These are phyloP conservation scores for Agrocybe praecox DNA, from an alignment of 768 basidiomycete species.

Conservation along the genomic window DNA sequence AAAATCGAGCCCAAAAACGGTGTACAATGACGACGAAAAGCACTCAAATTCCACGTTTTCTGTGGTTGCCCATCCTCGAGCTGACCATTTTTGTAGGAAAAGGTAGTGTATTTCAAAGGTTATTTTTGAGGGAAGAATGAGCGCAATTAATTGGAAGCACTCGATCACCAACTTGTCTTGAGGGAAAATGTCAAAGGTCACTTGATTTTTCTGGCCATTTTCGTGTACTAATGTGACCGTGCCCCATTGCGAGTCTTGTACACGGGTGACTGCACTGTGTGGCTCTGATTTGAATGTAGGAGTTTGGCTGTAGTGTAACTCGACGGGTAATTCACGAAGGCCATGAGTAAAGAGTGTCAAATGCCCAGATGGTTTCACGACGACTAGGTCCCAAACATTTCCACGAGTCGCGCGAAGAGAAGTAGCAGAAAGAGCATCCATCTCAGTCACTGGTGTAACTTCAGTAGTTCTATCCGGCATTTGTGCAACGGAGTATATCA, in stretches of 20 bases:
- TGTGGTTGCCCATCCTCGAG: slow-evolving; percentile 39
- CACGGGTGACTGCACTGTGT: slow-evolving; percentile 39
- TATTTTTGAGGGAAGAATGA: slow-evolving; percentile 56
- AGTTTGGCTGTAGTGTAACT: slow-evolving; percentile 21
- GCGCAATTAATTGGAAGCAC: slow-evolving; percentile 64
- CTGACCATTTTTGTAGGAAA: slow-evolving; percentile 64
- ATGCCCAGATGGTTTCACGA: slow-evolving; percentile 57
- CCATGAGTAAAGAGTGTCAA: slow-evolving; percentile 69
- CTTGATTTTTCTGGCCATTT: slow-evolving; percentile 48
- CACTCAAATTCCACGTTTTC: slow-evolving; percentile 58
- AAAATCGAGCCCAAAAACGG: slow-evolving; percentile 41
- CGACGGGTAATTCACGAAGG: slow-evolving; percentile 39
- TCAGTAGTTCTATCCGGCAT: slow-evolving; percentile 43
- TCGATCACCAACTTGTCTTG: slow-evolving; percentile 56
- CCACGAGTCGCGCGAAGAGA: slow-evolving; percentile 66
- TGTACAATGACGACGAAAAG: slow-evolving; percentile 53
- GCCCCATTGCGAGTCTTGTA: slow-evolving; percentile 52
- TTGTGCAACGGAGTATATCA: slow-evolving; percentile 51
- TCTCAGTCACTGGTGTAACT: slow-evolving; percentile 35
- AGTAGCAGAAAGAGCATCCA: slow-evolving; percentile 51
- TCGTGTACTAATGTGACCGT: slow-evolving; percentile 55
- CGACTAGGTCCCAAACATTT: slow-evolving; percentile 68
- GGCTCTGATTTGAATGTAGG: slow-evolving; percentile 13
- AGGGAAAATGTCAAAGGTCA: slow-evolving; percentile 58
- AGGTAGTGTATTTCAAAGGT: slow-evolving; percentile 57